A percentile compares a stretch with the other conserved stretches of the same genome.
These are phyloP conservation scores for Mikania micrantha DNA, from an alignment of 129 eudicot species.

Conservation along the genomic window DNA sequence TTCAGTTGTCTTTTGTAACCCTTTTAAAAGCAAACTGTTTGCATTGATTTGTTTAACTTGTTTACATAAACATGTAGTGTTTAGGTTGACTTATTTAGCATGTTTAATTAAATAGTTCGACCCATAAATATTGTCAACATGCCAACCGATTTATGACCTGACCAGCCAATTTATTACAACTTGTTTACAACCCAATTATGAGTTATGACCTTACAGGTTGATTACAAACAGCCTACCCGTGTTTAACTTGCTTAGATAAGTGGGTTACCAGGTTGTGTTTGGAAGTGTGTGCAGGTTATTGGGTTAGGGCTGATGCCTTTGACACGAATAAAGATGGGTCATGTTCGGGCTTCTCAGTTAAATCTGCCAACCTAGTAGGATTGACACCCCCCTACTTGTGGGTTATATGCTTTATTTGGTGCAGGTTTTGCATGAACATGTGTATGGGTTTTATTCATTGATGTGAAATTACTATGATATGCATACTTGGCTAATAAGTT, in stretches of 20 bases:
- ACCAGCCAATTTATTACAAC: not conserved
- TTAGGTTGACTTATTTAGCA: not conserved
- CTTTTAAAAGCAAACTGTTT: not conserved
- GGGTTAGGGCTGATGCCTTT: not conserved
- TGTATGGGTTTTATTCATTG: not conserved
- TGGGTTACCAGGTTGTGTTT: not conserved
- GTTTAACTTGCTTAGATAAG: not conserved
- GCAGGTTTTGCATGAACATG: slow-evolving; percentile 5
- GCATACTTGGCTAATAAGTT: not conserved
- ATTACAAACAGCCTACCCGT: not conserved
- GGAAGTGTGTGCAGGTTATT: too few relatives aligned
- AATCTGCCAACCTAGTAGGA: not conserved
- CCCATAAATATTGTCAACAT: not conserved
- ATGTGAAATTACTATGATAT: not conserved
- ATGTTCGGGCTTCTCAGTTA: not conserved
- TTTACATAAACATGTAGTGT: not conserved
- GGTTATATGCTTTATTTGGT: not conserved
- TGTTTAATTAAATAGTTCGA: not conserved
- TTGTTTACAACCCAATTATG: not conserved
- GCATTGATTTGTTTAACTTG: not conserved
- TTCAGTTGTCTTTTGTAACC: too few relatives aligned
- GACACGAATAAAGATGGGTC: not conserved
- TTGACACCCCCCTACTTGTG: not conserved
- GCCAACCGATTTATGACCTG: not conserved
- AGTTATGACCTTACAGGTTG: not conserved